Evolutionary conservation across 768 basidiomycete species (phyloP), one percentile per base, ranked within the genome.

Genomic region (Leccinum arenicola): DNA sequence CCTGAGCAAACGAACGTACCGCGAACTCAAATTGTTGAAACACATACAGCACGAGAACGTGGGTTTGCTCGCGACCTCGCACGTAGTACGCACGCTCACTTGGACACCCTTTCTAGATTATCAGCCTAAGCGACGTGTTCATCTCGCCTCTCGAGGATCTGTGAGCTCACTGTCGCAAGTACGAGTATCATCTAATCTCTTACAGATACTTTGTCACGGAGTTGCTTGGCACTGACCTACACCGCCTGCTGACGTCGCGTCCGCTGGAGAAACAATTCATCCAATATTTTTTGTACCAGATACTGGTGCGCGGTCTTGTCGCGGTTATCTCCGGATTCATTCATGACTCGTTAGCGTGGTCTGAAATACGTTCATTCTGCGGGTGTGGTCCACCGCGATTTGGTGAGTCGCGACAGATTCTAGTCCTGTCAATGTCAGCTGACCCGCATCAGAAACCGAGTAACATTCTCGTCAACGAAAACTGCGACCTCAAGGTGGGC

Each of bases 251-350:
- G 66, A 98, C 97, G 17, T 96, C 94, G 29, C 83, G 97, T 48
- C 97, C 97, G 12, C 80, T 99, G 68, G 97, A 99, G 79, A 98
- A 99, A 80, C 97, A 99, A 73, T 99, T 99, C 76, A 98, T 98
- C 59, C 97, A 99, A 72, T 99, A 99, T 75, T 99, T 99, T 81
- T 79, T 99, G 27, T 99, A 99, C 78, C 97, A 99, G 75, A 99
- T 99, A 63, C 82, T 99, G 59, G 95, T 95, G 58, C 57, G 88
- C 77, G 31, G 12, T 56, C 12, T 57, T 27, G 10, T 55, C 61
- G 21, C 47, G 36, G 53, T n/a, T 17, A 38, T 47, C 23, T 6
- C 49, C 56, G 47, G 17, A n/a, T 52, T 50, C 53, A 62, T 61
- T 66, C 47, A 58, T 27, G 23, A 12, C 45, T 33, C 23, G 15